These are phyloP conservation scores for Acanthamoeba lenticulata DNA, from an alignment of 208 protist genomes.

Conservation along the genomic window DNA sequence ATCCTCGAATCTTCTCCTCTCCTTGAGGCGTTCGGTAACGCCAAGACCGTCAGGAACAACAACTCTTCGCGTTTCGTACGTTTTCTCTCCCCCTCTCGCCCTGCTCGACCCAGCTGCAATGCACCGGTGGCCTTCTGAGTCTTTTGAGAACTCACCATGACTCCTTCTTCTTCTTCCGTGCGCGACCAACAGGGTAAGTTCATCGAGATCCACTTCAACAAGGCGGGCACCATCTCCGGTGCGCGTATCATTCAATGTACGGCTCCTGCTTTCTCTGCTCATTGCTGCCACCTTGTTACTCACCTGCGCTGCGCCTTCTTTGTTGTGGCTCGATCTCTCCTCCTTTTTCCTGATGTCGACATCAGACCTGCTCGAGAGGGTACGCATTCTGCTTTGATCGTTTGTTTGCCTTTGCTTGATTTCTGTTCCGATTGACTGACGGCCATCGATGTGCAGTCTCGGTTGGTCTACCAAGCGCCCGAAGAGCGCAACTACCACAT, in stretches of 20 bases:
- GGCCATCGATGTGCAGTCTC: slow-evolving; percentile 71
- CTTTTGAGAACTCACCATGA: background rate
- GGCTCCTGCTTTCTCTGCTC: background rate
- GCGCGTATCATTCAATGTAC: slow-evolving; percentile 81
- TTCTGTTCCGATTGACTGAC: background rate
- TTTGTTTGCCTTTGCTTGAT: background rate
- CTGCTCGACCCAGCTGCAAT: background rate
- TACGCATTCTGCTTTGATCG: background rate
- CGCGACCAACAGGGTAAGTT: slow-evolving; percentile 77
- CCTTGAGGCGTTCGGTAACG: slow-evolving; percentile 84
- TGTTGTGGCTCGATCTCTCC: background rate
- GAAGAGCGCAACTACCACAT: slow-evolving; percentile 90
- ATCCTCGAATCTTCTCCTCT: slow-evolving; percentile 78
- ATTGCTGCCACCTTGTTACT: background rate
- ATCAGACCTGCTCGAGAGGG: background rate
- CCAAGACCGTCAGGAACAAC: slow-evolving; percentile 85
- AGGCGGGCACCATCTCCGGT: slow-evolving; percentile 76
- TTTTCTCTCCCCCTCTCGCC: background rate
- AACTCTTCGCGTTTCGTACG: slow-evolving; percentile 86
- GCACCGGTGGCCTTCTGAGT: background rate
- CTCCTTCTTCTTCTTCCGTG: background rate
- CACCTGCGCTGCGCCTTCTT: background rate
- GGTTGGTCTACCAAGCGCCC: slow-evolving; percentile 85
- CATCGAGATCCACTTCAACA: slow-evolving; percentile 84
- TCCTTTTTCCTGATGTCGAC: background rate